These are phyloP conservation scores for Candida krabiensis DNA, from an alignment of 805 yeast genomes.

Conservation along the genomic window DNA sequence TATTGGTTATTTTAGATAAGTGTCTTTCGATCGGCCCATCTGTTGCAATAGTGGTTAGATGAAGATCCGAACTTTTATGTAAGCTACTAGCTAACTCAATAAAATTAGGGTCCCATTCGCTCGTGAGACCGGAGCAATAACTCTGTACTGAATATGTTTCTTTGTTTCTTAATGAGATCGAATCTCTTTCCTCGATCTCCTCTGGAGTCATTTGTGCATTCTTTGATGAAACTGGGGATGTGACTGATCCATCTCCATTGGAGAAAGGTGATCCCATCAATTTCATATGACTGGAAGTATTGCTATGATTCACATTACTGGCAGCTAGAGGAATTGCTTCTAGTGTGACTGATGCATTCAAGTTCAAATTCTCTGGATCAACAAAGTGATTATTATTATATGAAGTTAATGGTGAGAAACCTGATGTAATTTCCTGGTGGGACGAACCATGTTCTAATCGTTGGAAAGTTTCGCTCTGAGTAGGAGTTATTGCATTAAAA, in stretches of 20 bases:
- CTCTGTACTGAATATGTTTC: background rate
- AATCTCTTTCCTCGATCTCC: background rate
- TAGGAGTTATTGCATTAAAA: background rate
- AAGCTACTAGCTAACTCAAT: background rate
- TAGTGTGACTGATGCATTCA: background rate
- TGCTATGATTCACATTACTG: background rate
- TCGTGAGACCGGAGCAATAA: conserved; percentile 9
- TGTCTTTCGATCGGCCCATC: conserved; percentile 4
- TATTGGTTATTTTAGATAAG: conserved; percentile 5
- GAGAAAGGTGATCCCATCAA: background rate
- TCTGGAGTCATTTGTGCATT: background rate
- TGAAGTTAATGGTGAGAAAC: background rate
- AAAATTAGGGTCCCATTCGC: conserved; percentile 16
- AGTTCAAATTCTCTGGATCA: background rate
- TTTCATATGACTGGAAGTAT: background rate
- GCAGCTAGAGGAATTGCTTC: background rate
- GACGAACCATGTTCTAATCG: background rate
- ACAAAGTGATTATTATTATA: background rate
- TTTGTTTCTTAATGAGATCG: background rate
- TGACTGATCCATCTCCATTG: background rate
- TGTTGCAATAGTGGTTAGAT: conserved; percentile 6
- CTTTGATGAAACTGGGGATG: background rate
- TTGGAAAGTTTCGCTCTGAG: background rate
- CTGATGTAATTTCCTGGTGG: background rate
- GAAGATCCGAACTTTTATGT: background rate